Conservation (phyloP, 2,329 filamentous ascomycete genomes). For the Westerdykella sp. region DNA sequence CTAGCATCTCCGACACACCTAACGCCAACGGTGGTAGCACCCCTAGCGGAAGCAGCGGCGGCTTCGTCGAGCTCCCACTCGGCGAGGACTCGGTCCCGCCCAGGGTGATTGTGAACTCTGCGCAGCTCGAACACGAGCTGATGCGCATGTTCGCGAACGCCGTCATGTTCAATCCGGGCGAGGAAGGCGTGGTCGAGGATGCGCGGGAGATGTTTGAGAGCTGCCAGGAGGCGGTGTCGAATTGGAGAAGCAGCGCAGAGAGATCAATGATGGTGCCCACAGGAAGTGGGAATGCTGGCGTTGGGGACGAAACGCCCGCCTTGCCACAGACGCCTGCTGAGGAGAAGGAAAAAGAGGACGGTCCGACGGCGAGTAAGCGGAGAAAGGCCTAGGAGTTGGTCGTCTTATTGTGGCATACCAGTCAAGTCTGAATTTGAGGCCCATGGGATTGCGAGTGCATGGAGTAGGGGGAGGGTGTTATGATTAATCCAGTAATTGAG, state of each 20-base stretch:
- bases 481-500: too few species aligned
- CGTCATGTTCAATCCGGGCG: slow-evolving; percentile 95
- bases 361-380: background rate
- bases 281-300: slow-evolving; percentile 16
- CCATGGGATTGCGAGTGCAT: too few species aligned
- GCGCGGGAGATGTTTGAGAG: slow-evolving; percentile 85
- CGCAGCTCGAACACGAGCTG: slow-evolving; percentile 85
- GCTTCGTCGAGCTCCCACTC: slow-evolving; percentile 50
- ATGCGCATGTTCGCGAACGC: slow-evolving; percentile 97
- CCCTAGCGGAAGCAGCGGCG: slow-evolving; percentile 43
- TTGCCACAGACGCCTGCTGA: slow-evolving; percentile 11
- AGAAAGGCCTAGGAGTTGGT: background rate
- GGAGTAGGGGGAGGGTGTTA: too few species aligned
- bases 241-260: slow-evolving; percentile 66
- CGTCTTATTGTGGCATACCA: too few species aligned
- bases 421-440: too few species aligned
- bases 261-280: slow-evolving; percentile 8
- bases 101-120: slow-evolving; percentile 84
- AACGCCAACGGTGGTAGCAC: slow-evolving; percentile 1
- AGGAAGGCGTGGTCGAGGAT: slow-evolving; percentile 82
- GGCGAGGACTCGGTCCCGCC: slow-evolving; percentile 76
- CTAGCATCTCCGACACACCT: slow-evolving; percentile 48
- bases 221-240: slow-evolving; percentile 70
- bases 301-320: slow-evolving; percentile 27
- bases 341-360: background rate